Percentiles rank a stretch among this genome's conserved stretches.
These are phyloP conservation scores for Dendrobium chrysotoxum DNA, from an alignment of 106 monocot species.

Conservation along the genomic window DNA sequence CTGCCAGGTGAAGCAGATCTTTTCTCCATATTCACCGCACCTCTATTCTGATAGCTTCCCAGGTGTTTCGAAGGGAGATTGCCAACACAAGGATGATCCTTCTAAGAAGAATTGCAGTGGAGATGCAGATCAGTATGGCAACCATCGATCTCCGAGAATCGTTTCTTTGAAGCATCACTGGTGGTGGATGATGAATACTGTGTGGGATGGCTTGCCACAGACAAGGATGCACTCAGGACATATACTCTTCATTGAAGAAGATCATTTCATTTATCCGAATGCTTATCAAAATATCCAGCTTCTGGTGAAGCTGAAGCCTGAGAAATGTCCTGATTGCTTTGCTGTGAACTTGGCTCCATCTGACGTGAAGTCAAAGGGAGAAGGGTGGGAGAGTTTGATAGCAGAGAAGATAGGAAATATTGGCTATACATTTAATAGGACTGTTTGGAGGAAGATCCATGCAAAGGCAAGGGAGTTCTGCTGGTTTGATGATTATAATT, in stretches of 20 bases:
- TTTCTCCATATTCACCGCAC: constrained; percentile 89
- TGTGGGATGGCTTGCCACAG: constrained; percentile 90
- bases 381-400: constrained; percentile 54
- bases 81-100: constrained; percentile 49
- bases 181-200: constrained; percentile 99
- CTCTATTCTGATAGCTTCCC: constrained; percentile 69
- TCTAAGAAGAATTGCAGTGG: constrained; percentile 55
- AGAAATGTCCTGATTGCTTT: constrained; percentile 70
- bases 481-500: constrained; percentile 89
- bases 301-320: constrained; percentile 48
- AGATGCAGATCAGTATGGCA: constrained; percentile 77
- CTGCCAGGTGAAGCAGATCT: constrained; percentile 95
- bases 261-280: constrained; percentile 92
- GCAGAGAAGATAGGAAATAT: constrained; percentile 96
- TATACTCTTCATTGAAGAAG: constrained; percentile 94
- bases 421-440: constrained; percentile 86
- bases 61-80: constrained; percentile 64
- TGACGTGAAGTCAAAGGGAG: constrained; percentile 76
- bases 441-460: constrained; percentile 88
- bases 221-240: constrained; percentile 49
- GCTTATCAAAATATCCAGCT: constrained; percentile 79
- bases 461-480: constrained; percentile 85
- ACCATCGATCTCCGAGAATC: constrained; percentile 80
- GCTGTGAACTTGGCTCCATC: constrained; percentile 86
- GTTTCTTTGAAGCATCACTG: constrained; percentile 97